Evolutionary conservation across 768 basidiomycete genomes (phyloP).

Genomic region (Candolleomyces efflorescens): DNA sequence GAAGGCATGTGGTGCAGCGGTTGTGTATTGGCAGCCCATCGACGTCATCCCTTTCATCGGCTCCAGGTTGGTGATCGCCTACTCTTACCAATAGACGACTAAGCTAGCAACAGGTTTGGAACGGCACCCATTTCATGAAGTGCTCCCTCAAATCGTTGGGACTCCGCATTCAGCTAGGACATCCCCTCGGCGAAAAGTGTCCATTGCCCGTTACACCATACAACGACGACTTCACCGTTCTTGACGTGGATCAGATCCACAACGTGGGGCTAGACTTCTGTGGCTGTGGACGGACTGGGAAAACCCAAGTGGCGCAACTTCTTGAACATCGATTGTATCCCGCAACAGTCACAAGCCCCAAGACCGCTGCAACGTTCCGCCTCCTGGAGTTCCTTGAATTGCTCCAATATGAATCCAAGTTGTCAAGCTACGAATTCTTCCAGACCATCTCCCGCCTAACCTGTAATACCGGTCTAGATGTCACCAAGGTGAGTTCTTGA

Average conservation of each 20-base stretch:
- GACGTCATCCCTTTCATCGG: no score
- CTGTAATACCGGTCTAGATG: slow-evolving; percentile 21
- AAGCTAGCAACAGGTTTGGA: no score
- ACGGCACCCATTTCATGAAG: no score
- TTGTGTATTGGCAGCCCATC: no score
- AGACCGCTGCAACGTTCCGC: slow-evolving; percentile 21
- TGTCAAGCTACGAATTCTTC: slow-evolving; percentile 27
- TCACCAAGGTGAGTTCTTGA: neutral
- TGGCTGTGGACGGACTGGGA: neutral
- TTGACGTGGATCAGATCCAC: neutral
- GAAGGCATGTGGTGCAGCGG: no score
- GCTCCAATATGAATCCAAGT: slow-evolving; percentile 22
- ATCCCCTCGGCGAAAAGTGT: no score
- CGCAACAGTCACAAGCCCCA: neutral
- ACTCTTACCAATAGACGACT: no score
- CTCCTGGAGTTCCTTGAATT: slow-evolving; percentile 23
- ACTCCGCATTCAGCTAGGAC: no score
- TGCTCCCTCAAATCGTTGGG: no score
- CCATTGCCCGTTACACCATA: no score
- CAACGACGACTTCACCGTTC: neutral
- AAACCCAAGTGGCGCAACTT: neutral
- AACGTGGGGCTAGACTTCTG: neutral
- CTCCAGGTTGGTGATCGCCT: no score
- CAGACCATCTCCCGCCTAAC: slow-evolving; percentile 16
- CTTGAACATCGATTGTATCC: neutral